Evolutionary conservation across 805 yeast species (phyloP), one percentile per base, ranked within the genome.

Genomic region (Kuraishia floccosa): DNA sequence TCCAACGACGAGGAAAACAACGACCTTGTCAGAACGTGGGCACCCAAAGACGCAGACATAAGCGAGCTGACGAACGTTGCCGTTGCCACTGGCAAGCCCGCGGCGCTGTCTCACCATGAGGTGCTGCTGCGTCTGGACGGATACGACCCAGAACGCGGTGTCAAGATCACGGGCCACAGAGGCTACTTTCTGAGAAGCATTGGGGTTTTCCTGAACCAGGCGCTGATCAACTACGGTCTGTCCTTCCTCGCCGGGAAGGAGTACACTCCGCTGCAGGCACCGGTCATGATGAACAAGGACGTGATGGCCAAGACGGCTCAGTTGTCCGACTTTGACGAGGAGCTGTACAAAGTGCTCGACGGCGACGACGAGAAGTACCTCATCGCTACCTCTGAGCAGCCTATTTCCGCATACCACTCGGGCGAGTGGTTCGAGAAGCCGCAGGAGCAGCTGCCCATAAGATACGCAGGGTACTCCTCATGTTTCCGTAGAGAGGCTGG

Each of bases 401-500:
- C 98, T 44, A 91, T 91, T 46, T 84, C 95, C 37, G 98, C 98
- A 18, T 87, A 81, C 64, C 98, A 91, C 63, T 76, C 95, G 32
- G 79, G 78, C 51, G 98, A 91, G 65, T 91, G 98, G 98, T 91
- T 91, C 48, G 97, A 91, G 64, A 78, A 82, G 47, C 98, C 98
- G 36, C 76, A 78, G 39, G 96, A 87, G 62, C 98, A 91, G 66
- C 72, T 91, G 46, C 98, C 98, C 38, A 72, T 85, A 41, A 82
- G 93, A 62, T 91, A 91, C 52, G 98, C 96, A 30, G 98, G 98
- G 49, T 91, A 81, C 68, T 86, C 96, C 23, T 82, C 96, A 28
- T 91, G 98, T 76, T 91, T 91, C 78, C 79, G 98, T 63, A 83
- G 98, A 66, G 98, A 91, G 67, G 98, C 98, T 36, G 98, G 98